Percentiles rank a stretch among this genome's conserved stretches.
Evolutionary conservation across 257 asterid genomes (phyloP).

Genomic region (Voacanga thouarsii): DNA sequence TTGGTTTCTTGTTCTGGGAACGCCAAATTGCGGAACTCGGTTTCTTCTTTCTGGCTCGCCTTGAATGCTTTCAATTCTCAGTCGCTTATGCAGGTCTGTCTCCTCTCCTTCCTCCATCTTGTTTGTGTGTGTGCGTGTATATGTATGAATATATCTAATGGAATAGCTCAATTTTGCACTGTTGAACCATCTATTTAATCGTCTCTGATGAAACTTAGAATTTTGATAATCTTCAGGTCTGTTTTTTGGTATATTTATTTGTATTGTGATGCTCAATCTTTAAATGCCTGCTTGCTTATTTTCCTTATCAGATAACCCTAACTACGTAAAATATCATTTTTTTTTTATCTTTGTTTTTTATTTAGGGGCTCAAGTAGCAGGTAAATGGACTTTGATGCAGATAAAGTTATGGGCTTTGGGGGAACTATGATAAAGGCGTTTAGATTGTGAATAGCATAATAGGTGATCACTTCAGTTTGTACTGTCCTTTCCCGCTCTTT

Average conservation of each 20-base stretch:
- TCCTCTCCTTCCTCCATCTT: neutral
- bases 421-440: neutral
- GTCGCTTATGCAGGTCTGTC: conserved; percentile 4
- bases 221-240: neutral
- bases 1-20: too few relatives aligned
- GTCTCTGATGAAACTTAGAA: neutral
- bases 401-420: neutral
- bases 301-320: neutral
- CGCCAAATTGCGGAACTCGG: too few relatives aligned
- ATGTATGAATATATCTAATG: neutral
- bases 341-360: neutral
- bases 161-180: too few relatives aligned
- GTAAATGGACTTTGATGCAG: neutral
- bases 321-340: neutral
- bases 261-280: neutral
- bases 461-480: neutral
- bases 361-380: neutral
- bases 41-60: neutral
- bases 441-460: neutral
- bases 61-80: conserved; percentile 2
- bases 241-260: neutral
- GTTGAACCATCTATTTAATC: too few relatives aligned
- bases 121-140: too few relatives aligned
- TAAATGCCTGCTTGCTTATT: neutral
- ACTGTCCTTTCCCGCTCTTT: neutral